These are phyloP conservation scores for Linderina pennispora DNA, from an alignment of 192 early-diverging fungal species.

Conservation along the genomic window DNA sequence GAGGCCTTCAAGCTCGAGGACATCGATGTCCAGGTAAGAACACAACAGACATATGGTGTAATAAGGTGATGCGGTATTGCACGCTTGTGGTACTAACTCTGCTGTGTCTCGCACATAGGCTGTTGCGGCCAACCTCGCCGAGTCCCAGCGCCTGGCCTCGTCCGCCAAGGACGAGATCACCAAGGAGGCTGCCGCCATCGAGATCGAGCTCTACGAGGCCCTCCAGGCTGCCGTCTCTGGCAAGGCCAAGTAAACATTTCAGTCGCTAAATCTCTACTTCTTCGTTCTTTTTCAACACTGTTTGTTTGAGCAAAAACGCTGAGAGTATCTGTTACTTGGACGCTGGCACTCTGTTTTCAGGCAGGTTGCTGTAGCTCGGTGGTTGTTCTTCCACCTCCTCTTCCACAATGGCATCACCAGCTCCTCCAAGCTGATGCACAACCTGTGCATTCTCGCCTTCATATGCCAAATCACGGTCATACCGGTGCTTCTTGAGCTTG, in stretches of 20 bases:
- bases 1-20: conserved; percentile 90
- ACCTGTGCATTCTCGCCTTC: background rate
- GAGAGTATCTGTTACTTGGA: background rate
- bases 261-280: background rate
- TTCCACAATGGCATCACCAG: no score
- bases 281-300: background rate
- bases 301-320: background rate
- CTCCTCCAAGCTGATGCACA: no score
- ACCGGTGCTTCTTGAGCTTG: background rate
- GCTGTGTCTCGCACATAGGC: no score
- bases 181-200: conserved; percentile 75
- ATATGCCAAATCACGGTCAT: background rate
- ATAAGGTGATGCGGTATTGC: no score
- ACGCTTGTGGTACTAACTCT: conserved; percentile 1
- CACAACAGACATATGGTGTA: no score
- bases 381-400: background rate
- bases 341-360: background rate
- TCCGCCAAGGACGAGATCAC: conserved; percentile 66
- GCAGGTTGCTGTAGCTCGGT: background rate
- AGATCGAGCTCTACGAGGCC: conserved; percentile 86
- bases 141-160: conserved; percentile 66
- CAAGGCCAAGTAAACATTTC: conserved; percentile 24
- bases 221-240: conserved; percentile 62
- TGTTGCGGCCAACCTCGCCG: conserved; percentile 67
- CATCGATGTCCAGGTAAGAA: conserved; percentile 75